Evolutionary conservation across 371 early-diverging fungal genomes (phyloP).

Genomic region (Zopfochytrium polystomum): DNA sequence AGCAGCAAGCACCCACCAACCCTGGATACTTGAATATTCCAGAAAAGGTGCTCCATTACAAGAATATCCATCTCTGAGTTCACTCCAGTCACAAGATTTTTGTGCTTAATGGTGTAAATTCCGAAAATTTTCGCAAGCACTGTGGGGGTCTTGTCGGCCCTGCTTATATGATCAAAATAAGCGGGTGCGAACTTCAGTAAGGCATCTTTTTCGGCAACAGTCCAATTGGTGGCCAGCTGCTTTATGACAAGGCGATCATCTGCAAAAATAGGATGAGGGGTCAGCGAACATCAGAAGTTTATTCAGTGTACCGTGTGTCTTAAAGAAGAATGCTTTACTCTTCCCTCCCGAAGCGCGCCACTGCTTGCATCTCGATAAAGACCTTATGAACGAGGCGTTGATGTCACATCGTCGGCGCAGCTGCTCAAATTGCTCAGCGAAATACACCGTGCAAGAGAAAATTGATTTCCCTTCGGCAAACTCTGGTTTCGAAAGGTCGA

Average conservation of each 20-base stretch:
- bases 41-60: constrained; percentile 95
- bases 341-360: constrained; percentile 89
- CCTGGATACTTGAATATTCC: constrained; percentile 66
- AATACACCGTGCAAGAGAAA: constrained; percentile 77
- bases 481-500: constrained; percentile 46
- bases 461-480: constrained; percentile 71
- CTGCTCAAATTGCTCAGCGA: constrained; percentile 89
- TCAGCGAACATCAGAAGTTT: neutral
- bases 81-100: constrained; percentile 73
- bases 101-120: constrained; percentile 81
- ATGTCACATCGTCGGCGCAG: constrained; percentile 79
- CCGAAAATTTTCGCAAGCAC: constrained; percentile 92
- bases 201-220: constrained; percentile 72
- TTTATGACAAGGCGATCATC: constrained; percentile 92
- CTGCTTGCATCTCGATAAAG: constrained; percentile 75
- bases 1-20: constrained; percentile 29
- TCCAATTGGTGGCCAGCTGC: constrained; percentile 63
- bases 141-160: constrained; percentile 63
- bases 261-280: constrained; percentile 11
- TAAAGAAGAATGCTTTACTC: constrained; percentile 85
- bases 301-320: constrained; percentile 68
- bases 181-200: constrained; percentile 85
- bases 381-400: constrained; percentile 78
- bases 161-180: constrained; percentile 87
- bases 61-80: constrained; percentile 84